Base-by-base conservation (phyloP, 352 stramenopile species). In the Globisporangium radiosum region DNA sequence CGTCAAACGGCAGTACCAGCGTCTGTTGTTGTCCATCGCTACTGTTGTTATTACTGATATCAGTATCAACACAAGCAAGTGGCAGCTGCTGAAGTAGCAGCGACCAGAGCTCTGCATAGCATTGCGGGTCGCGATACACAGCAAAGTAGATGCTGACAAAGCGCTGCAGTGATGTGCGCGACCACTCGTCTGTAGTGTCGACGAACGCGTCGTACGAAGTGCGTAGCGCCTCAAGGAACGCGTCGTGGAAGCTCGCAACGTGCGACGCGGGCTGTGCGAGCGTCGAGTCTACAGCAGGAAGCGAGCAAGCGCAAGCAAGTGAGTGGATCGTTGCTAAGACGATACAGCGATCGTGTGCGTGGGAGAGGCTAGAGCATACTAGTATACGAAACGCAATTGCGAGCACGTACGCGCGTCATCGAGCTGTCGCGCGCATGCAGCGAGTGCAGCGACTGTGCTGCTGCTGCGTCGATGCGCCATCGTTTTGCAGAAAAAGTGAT, bases 101-200 rank as follows among this genome's bases (percentile, higher is more conserved):
- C 15, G 33, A 44, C 51, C 60, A 65, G 6, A 85, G 62, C 13
- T 60, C 56, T 1, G 62, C 65, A 25, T 82, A 81, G 3, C 50
- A 59, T 7, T 60, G 43, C 0, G 63, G 49, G 3, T 65, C 57
- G 49, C 69, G 57, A 47, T 82, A 85, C n/a, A 70, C 66, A 15
- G 68, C 64, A 47, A 81, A 80, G 59, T 63, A 76, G 15, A 47
- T 7, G 0, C 42, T 15, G 5, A 85, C 52, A 57, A 82, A 85
- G 33, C 50, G 37, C 42, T 66, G 64, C 40, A 82, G 56, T 3
- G 65, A 60, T 1, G 47, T 58, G 37, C 60, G 59, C 5, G 56
- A 63, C 73, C 73, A 81, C 6, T 43, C n/a, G 44, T 54, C 43
- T 36, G 47, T 57, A 44, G 19, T 60, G 13, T 13, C 4, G 6